These are phyloP conservation scores for Cytospora mali DNA, from an alignment of 2,329 filamentous ascomycete species.

Conservation along the genomic window DNA sequence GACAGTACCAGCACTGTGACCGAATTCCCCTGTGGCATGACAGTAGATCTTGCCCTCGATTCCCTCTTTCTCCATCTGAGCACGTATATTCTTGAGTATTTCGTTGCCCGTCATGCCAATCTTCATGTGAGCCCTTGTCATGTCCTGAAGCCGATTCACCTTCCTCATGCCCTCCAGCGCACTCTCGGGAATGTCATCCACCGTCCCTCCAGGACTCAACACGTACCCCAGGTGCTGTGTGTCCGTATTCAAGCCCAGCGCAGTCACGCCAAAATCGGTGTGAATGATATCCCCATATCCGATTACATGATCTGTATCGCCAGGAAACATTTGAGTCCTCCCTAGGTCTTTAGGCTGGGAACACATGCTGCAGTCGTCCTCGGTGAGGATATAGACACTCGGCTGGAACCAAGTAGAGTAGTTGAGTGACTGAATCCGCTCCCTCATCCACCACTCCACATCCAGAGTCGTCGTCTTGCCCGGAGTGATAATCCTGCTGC, in stretches of 20 bases:
- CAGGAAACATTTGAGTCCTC: conserved; percentile 19
- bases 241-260: conserved; percentile 51
- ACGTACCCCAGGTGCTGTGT: conserved; percentile 56
- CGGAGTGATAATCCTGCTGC: conserved; percentile 45
- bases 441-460: conserved; percentile 56
- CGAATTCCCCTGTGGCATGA: conserved; percentile 55
- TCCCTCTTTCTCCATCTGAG: conserved; percentile 46
- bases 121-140: conserved; percentile 47
- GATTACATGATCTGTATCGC: conserved; percentile 37
- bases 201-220: conserved; percentile 45
- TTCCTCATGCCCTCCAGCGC: conserved; percentile 47
- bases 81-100: conserved; percentile 43
- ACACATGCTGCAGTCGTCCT: conserved; percentile 31
- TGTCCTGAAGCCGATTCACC: conserved; percentile 52
- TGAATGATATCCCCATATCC: conserved; percentile 51
- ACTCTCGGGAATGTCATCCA: conserved; percentile 45
- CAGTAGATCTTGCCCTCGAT: conserved; percentile 52
- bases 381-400: conserved; percentile 45
- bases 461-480: conserved; percentile 48
- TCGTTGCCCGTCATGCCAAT: conserved; percentile 48
- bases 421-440: conserved; percentile 50
- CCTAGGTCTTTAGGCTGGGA: neutral
- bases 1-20: conserved; percentile 51
- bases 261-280: conserved; percentile 52
- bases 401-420: conserved; percentile 58